Evolutionary conservation across 768 basidiomycete species (phyloP).

Genomic region (Collybia sp.): DNA sequence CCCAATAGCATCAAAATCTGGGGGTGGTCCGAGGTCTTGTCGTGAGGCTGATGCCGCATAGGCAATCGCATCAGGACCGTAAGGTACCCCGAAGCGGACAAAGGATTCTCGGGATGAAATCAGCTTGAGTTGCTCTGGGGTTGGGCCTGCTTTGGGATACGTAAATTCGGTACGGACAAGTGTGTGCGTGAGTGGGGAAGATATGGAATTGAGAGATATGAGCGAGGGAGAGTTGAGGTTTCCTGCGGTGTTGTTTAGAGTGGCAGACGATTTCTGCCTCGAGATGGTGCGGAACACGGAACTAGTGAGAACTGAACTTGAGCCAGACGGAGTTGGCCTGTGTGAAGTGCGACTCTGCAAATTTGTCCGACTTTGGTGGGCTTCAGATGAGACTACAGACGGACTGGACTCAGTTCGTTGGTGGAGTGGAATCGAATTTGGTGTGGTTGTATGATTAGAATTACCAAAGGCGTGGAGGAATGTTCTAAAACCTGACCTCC

Average conservation of each 20-base stretch:
- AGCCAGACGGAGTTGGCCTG: slow-evolving; percentile 25
- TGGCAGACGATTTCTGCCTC: slow-evolving; percentile 40
- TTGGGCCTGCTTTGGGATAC: slow-evolving; percentile 59
- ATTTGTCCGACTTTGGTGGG: slow-evolving; percentile 16
- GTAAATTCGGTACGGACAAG: slow-evolving; percentile 65
- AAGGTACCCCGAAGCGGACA: slow-evolving; percentile 70
- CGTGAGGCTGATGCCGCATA: slow-evolving; percentile 49
- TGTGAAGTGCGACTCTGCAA: slow-evolving; percentile 21
- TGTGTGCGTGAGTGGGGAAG: slow-evolving; percentile 73
- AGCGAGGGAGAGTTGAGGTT: slow-evolving; percentile 59
- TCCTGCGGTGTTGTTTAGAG: slow-evolving; percentile 25
- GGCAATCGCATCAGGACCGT: slow-evolving; percentile 68
- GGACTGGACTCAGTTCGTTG: slow-evolving; percentile 24
- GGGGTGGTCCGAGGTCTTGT: slow-evolving; percentile 37
- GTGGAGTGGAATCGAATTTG: slow-evolving; percentile 22
- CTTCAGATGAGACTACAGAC: slow-evolving; percentile 18
- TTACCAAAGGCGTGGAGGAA: slow-evolving; percentile 20
- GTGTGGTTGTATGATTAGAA: slow-evolving; percentile 28
- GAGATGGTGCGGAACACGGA: slow-evolving; percentile 45
- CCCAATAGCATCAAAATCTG: slow-evolving; percentile 40
- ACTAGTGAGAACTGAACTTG: slow-evolving; percentile 32
- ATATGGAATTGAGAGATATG: slow-evolving; percentile 72
- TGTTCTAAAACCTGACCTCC: slow-evolving; percentile 45
- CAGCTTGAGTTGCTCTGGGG: slow-evolving; percentile 60
- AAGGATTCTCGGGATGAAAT: slow-evolving; percentile 66